A percentile compares a stretch with the other conserved stretches of the same genome.
Conservation (phyloP, 83 land plant genomes). For the Isoetes engelmannii region DNA sequence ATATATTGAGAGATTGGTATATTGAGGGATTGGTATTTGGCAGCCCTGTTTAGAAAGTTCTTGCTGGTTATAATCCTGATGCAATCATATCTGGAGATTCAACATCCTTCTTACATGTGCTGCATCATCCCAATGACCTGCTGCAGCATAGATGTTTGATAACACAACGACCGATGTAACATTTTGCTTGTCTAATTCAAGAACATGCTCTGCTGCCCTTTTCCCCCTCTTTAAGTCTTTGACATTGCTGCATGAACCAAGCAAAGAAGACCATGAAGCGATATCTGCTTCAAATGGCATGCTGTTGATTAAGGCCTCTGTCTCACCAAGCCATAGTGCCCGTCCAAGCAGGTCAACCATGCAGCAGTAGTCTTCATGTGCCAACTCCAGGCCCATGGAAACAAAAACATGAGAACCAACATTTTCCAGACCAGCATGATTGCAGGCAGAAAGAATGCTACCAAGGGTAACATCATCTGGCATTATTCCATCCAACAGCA, state of each 20-base stretch:
- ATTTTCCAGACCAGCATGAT: neutral
- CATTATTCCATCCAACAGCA: neutral
- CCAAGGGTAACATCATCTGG: neutral
- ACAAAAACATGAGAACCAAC: neutral
- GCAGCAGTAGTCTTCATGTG: neutral
- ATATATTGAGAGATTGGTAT: no score
- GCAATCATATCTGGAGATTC: no score
- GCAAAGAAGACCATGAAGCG: neutral
- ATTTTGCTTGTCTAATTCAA: neutral
- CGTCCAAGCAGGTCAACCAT: constrained; percentile 2
- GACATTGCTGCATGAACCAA: neutral
- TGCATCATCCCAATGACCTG: no score
- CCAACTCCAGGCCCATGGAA: neutral
- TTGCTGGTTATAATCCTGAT: no score
- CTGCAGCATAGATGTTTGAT: neutral
- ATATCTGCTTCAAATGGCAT: constrained; percentile 3
- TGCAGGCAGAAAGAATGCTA: constrained; percentile 2
- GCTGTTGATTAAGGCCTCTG: neutral
- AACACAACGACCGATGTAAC: neutral
- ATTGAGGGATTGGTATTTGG: no score
- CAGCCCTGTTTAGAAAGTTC: no score
- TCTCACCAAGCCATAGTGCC: neutral
- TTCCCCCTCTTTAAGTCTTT: neutral
- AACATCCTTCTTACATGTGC: no score
- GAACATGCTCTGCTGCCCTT: neutral